phyloP scores from a whole-genome alignment of 495 filamentous ascomycete species.

The Immersiella caudata region DNA sequence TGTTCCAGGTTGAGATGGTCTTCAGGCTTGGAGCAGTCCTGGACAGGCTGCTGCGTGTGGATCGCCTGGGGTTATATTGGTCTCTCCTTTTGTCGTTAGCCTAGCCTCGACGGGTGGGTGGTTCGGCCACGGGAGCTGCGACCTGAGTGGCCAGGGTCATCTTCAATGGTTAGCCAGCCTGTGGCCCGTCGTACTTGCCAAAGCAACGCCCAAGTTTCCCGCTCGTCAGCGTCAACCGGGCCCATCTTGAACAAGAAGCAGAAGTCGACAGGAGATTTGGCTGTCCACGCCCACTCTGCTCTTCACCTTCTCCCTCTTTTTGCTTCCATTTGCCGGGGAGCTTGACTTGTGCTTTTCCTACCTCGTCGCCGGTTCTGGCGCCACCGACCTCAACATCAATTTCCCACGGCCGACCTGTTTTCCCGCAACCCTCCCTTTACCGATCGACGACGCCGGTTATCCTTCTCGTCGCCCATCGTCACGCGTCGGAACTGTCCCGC shows the following conservation, averaged over 20 bases:
- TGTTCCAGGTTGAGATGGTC: too few relatives aligned
- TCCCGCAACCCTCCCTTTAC: conserved; percentile 6
- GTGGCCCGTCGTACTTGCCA: not conserved
- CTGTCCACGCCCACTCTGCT: conserved; percentile 19
- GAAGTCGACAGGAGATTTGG: conserved; percentile 19
- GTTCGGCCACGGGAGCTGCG: not conserved
- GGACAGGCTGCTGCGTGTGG: not conserved
- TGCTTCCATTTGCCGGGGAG: conserved; percentile 17
- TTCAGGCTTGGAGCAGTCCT: too few relatives aligned
- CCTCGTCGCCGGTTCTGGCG: conserved; percentile 18
- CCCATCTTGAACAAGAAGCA: conserved; percentile 22
- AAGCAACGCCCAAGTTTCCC: conserved; percentile 21
- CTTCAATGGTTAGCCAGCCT: not conserved
- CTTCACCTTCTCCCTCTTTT: conserved; percentile 12
- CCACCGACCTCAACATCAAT: conserved; percentile 22
- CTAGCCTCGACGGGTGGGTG: not conserved
- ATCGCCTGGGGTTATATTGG: not conserved
- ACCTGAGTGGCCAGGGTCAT: not conserved
- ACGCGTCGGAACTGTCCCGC: conserved; percentile 21
- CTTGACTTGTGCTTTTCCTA: conserved; percentile 19
- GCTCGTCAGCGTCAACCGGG: conserved; percentile 19
- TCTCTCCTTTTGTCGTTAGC: not conserved
- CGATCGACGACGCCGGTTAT: not conserved
- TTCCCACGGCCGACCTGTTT: conserved; percentile 20
- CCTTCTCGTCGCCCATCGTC: conserved; percentile 12